Percentiles rank a stretch among this genome's conserved stretches.
Conservation (phyloP, 2,329 filamentous ascomycete species). For the Nemania serpens region DNA sequence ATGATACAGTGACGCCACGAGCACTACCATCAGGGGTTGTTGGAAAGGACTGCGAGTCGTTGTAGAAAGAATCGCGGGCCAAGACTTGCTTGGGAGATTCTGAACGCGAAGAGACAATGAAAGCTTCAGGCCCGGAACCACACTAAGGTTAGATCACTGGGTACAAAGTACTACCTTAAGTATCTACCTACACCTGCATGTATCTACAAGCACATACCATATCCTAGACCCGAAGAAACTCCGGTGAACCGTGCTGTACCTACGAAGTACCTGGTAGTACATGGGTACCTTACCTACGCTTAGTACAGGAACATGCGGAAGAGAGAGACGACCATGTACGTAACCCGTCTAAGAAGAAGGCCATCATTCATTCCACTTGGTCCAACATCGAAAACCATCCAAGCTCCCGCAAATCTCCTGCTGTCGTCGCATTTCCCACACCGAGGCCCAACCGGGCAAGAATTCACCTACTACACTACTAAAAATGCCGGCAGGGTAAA, state of each 20-base stretch:
- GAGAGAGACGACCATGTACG: too few relatives aligned
- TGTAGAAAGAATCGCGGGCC: constrained; percentile 13
- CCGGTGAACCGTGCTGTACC: not conserved
- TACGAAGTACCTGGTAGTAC: not conserved
- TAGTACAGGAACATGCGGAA: too few relatives aligned
- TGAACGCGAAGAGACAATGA: constrained; percentile 26
- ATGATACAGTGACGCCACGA: constrained; percentile 1
- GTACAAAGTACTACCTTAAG: too few relatives aligned
- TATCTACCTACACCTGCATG: too few relatives aligned
- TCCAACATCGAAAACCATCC: not conserved
- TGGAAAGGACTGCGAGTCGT: constrained; percentile 1
- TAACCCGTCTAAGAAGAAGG: too few relatives aligned
- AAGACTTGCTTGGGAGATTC: constrained; percentile 11
- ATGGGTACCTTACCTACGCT: not conserved
- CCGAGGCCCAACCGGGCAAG: constrained; percentile 25
- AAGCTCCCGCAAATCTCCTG: not conserved
- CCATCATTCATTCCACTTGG: not conserved
- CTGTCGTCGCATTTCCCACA: constrained; percentile 8
- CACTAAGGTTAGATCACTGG: too few relatives aligned
- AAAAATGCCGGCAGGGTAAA: constrained; percentile 36
- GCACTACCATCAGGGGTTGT: constrained; percentile 15
- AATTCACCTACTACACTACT: not conserved
- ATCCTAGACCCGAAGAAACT: not conserved
- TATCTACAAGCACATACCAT: too few relatives aligned
- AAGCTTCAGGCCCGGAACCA: not conserved